phyloP scores from a whole-genome alignment of 2,329 filamentous ascomycete genomes.

The Aspergillus texensis region DNA sequence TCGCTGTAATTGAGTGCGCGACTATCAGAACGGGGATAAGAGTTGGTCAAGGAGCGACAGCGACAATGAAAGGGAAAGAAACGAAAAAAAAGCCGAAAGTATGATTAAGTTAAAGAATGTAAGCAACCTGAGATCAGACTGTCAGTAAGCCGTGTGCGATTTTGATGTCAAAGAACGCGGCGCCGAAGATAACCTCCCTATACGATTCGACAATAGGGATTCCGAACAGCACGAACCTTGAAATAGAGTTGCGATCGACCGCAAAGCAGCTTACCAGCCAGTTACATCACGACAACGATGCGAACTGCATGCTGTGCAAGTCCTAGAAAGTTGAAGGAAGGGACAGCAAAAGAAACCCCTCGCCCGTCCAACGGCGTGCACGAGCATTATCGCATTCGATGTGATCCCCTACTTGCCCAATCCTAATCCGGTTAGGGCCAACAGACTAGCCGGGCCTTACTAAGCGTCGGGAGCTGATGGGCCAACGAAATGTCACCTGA shows the following conservation, averaged over 20 bases:
- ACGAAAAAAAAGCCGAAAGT: not conserved
- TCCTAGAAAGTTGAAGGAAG: not conserved
- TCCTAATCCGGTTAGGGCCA: conserved; percentile 20
- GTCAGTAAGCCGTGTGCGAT: not conserved
- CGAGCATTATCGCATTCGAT: not conserved
- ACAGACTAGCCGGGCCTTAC: conserved; percentile 14
- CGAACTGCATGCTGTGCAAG: conserved; percentile 6
- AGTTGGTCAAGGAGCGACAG: conserved; percentile 20
- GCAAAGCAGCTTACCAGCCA: not conserved
- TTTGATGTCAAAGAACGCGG: not conserved
- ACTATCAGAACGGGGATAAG: not conserved
- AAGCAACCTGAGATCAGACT: conserved; percentile 20
- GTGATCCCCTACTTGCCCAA: conserved; percentile 5
- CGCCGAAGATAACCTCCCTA: not conserved
- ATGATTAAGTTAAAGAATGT: conserved; percentile 21
- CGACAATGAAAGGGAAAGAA: conserved; percentile 14
- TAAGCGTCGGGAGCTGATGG: conserved; percentile 21
- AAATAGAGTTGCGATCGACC: conserved; percentile 10
- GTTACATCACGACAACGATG: conserved; percentile 10
- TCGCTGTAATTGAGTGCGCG: not conserved
- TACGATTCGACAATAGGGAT: not conserved
- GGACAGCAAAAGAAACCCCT: not conserved
- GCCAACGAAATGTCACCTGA: conserved; percentile 30
- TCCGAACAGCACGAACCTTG: conserved; percentile 16
- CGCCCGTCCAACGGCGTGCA: not conserved